Evolutionary conservation across 345 rosid genomes (phyloP).

Genomic region (Clarkia xantiana): DNA sequence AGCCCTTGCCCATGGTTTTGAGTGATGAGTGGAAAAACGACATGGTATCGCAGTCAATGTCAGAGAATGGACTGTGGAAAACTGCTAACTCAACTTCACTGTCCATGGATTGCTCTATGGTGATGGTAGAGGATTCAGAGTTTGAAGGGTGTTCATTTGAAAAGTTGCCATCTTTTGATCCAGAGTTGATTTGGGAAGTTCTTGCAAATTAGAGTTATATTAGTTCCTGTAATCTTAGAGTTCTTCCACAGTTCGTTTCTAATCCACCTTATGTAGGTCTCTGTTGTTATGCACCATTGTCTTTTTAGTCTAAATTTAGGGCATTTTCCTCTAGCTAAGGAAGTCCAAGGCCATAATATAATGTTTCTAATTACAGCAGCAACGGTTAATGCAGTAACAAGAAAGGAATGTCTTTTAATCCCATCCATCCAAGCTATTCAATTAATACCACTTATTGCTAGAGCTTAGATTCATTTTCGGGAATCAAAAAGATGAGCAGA

Average conservation of each 20-base stretch:
- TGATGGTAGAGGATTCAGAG: slow-evolving; percentile 19
- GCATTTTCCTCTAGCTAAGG: too few species aligned
- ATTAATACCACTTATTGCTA: too few species aligned
- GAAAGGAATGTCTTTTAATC: too few species aligned
- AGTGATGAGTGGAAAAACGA: slow-evolving; percentile 28
- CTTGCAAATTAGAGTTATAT: slow-evolving; percentile 45
- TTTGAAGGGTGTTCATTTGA: slow-evolving; percentile 50
- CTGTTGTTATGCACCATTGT: not conserved
- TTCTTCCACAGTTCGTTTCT: not conserved
- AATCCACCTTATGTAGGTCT: not conserved
- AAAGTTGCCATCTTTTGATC: slow-evolving; percentile 81
- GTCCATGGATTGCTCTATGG: slow-evolving; percentile 17
- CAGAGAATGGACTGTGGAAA: slow-evolving; percentile 39
- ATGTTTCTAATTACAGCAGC: too few species aligned
- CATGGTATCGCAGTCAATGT: slow-evolving; percentile 20
- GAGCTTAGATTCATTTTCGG: too few species aligned
- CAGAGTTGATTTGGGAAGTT: slow-evolving; percentile 86
- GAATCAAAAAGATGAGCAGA: too few species aligned
- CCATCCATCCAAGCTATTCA: too few species aligned
- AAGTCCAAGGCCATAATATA: too few species aligned
- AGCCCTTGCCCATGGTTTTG: slow-evolving; percentile 21
- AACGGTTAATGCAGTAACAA: too few species aligned
- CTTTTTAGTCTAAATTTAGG: too few species aligned
- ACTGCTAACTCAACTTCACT: slow-evolving; percentile 34
- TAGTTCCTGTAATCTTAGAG: not conserved